Base-by-base conservation (phyloP, 805 yeast species). In the Allodekkera sacchari region DNA sequence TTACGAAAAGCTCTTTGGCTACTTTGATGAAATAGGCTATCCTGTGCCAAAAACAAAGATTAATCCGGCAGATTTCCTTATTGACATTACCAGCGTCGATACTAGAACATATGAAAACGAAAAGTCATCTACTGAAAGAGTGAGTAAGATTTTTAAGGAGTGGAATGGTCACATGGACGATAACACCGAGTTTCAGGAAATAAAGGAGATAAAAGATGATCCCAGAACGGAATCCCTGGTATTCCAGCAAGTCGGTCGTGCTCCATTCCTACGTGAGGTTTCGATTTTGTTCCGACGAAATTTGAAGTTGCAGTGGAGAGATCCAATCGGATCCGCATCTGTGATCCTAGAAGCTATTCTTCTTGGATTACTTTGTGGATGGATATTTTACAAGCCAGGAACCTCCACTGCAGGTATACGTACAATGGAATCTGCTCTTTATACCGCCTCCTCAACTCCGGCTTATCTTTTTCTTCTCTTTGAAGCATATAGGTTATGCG, bases 321-420 rank as follows among this genome's bases (percentile, higher is more conserved):
- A 77, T 48, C 64, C 67, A 10, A 52, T 67, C 31, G 74, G 77
- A 0, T 48, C 65, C 58, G 57, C 44, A 24, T 59, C 69, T 0
- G 43, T 68, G 19, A 37, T 63, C 11, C 48, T 62, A 11, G 70
- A 69, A 17, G 50, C 66, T 0, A 32, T 70, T 0, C 41, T 77
- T 5, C 55, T 82, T 39, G 80, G 85, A 0, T 47, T 74, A 2
- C 57, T 75, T n/a, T 57, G 70, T 25, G 95, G 95, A 0, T 82
- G 92, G 87, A 66, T 84, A 25, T 84, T 77, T 46, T 78, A 56
- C 48, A 70, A 70, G 41, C 87, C 87, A 3, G 71, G 66, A 13
- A 64, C 67, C 3, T 61, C 71, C 9, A 41, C 76, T 22, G 66
- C 76, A 1, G 94, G 94, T 5, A 66, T 82, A 14, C 57, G 94